Conservation (phyloP, 1,139 yeast species). For the Taphrina deformans region DNA sequence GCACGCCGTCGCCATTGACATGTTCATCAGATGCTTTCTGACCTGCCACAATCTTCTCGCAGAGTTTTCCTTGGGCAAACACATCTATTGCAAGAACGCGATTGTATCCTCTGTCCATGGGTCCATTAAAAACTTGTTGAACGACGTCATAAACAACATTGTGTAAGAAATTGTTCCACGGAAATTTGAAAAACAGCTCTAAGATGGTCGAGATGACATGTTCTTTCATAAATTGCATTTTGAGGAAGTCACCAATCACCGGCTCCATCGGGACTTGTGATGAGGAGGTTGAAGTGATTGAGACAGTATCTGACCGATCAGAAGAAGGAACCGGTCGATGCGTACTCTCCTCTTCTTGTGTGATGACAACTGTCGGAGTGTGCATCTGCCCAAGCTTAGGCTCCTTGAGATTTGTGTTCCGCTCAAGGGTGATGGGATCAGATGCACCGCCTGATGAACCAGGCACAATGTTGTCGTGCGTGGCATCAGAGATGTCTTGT, state of each 20-base stretch:
- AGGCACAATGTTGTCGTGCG: not conserved
- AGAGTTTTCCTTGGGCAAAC: conserved; percentile 75
- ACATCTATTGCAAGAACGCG: conserved; percentile 83
- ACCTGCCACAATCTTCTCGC: conserved; percentile 77
- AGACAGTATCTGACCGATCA: conserved; percentile 31
- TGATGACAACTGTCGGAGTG: not conserved
- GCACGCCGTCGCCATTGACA: conserved; percentile 49
- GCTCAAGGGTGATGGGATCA: not conserved
- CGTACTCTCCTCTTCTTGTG: not conserved
- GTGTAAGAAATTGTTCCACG: conserved; percentile 97
- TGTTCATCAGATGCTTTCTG: conserved; percentile 68
- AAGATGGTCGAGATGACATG: conserved; percentile 75
- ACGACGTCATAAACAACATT: conserved; percentile 96
- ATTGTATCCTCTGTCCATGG: conserved; percentile 90
- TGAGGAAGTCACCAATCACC: conserved; percentile 86
- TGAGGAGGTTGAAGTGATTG: conserved; percentile 36
- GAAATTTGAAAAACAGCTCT: conserved; percentile 80
- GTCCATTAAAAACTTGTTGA: conserved; percentile 92
- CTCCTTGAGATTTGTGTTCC: not conserved
- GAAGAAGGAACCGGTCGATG: conserved; percentile 19
- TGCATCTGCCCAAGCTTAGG: not conserved
- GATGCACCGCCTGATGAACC: not conserved
- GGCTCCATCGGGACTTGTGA: conserved; percentile 47
- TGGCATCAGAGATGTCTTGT: not conserved
- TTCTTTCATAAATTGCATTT: conserved; percentile 80